These are phyloP conservation scores for Paecilomyces fulvus DNA, from an alignment of 2,329 filamentous ascomycete genomes.

Conservation along the genomic window DNA sequence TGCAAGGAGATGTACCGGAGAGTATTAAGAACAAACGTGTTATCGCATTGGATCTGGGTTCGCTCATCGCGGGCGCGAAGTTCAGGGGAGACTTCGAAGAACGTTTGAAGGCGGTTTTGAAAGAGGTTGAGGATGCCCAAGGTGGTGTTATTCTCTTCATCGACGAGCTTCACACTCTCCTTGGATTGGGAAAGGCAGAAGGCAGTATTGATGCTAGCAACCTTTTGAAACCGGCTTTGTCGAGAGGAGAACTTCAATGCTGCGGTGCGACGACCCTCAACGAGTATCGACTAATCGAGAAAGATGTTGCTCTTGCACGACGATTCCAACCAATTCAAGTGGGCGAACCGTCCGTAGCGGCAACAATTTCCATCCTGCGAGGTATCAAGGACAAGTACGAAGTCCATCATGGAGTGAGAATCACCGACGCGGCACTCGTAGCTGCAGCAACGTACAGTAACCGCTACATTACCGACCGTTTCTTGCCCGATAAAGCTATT, in stretches of 20 bases:
- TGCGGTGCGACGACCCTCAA: constrained; percentile 89
- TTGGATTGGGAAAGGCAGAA: constrained; percentile 89
- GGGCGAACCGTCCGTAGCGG: constrained; percentile 81
- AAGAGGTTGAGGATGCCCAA: constrained; percentile 81
- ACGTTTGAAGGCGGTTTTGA: constrained; percentile 78
- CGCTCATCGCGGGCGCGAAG: constrained; percentile 89
- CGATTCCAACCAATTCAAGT: constrained; percentile 92
- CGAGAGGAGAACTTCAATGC: constrained; percentile 85
- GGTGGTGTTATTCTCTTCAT: constrained; percentile 91
- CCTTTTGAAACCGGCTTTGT: constrained; percentile 85
- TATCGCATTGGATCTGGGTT: constrained; percentile 77
- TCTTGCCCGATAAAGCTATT: constrained; percentile 93
- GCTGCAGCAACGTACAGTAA: constrained; percentile 89
- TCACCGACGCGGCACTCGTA: constrained; percentile 85
- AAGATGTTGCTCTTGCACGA: constrained; percentile 85
- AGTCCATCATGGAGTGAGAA: constrained; percentile 91
- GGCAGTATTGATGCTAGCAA: constrained; percentile 96
- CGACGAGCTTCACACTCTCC: constrained; percentile 83
- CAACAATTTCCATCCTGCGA: constrained; percentile 89
- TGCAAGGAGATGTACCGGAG: constrained; percentile 87
- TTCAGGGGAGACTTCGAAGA: constrained; percentile 96
- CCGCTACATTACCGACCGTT: constrained; percentile 92
- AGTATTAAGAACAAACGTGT: constrained; percentile 93
- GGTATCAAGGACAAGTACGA: constrained; percentile 98
- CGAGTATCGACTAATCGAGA: constrained; percentile 90